A percentile compares a stretch with the other conserved stretches of the same genome.
Evolutionary conservation across 495 filamentous ascomycete genomes (phyloP).

Genomic region (Aeminium ludgeri): DNA sequence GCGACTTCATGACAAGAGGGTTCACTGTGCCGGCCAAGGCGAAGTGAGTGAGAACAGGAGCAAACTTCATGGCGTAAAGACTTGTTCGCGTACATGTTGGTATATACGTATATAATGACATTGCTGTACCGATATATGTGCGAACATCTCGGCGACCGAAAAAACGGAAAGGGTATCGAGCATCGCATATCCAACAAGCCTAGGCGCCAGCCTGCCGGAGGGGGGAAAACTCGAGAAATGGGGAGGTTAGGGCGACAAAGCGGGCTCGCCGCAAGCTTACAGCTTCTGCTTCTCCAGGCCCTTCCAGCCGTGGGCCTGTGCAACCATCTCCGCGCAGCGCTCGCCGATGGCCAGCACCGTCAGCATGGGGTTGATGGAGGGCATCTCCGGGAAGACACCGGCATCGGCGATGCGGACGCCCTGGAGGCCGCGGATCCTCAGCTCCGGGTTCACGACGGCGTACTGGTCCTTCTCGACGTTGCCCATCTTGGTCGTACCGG

Average conservation of each 20-base stretch:
- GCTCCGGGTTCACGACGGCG: slow-evolving; percentile 45
- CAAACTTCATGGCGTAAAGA: not conserved
- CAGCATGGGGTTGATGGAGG: slow-evolving; percentile 50
- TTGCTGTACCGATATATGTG: too few relatives aligned
- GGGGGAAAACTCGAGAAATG: too few relatives aligned
- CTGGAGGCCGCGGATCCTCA: slow-evolving; percentile 41
- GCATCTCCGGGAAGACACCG: slow-evolving; percentile 52
- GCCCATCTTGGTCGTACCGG: slow-evolving; percentile 79
- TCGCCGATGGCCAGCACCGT: slow-evolving; percentile 49
- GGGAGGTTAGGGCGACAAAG: too few relatives aligned
- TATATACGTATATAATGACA: too few relatives aligned
- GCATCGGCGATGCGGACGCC: slow-evolving; percentile 48
- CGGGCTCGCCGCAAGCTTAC: too few relatives aligned
- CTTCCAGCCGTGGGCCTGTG: slow-evolving; percentile 43
- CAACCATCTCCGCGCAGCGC: slow-evolving; percentile 46
- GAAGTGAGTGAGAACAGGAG: slow-evolving; percentile 14
- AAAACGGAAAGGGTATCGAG: too few relatives aligned
- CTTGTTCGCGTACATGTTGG: too few relatives aligned
- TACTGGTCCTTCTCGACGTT: slow-evolving; percentile 41
- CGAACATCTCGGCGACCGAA: too few relatives aligned
- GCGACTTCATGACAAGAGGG: slow-evolving; percentile 66
- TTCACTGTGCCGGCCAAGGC: slow-evolving; percentile 40
- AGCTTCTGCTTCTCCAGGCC: slow-evolving; percentile 19
- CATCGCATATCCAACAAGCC: too few relatives aligned
- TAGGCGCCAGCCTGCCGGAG: too few relatives aligned